These are phyloP conservation scores for Inonotus obliquus DNA, from an alignment of 1,284 basidiomycete species.

Conservation along the genomic window DNA sequence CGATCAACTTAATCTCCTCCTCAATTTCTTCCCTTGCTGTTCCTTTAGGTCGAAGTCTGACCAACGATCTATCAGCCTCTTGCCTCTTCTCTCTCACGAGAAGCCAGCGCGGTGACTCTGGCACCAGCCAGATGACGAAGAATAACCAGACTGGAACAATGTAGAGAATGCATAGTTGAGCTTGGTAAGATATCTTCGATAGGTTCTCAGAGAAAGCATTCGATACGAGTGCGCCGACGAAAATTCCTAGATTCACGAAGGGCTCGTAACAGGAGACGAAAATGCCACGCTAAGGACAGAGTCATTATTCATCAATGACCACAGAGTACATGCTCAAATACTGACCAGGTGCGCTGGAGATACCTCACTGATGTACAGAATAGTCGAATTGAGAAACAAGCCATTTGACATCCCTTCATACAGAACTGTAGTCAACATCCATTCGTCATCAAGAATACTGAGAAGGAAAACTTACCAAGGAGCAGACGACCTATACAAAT, in stretches of 20 bases:
- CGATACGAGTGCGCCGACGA: conserved; percentile 19
- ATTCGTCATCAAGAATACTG: not conserved
- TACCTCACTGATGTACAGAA: conserved; percentile 20
- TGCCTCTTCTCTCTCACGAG: conserved; percentile 12
- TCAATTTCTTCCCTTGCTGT: conserved; percentile 15
- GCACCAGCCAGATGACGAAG: conserved; percentile 18
- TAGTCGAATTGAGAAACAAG: conserved; percentile 20
- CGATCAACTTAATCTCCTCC: conserved; percentile 17
- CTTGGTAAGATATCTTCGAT: conserved; percentile 19
- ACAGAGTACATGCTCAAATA: not conserved
- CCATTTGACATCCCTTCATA: conserved; percentile 19
- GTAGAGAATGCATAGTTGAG: conserved; percentile 19
- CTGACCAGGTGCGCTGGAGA: conserved; percentile 16
- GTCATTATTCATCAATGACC: not conserved
- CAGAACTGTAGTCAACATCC: not conserved
- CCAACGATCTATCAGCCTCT: conserved; percentile 14
- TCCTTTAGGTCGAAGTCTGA: conserved; percentile 14
- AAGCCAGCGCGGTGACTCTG: conserved; percentile 22
- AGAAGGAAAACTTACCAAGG: conserved; percentile 10
- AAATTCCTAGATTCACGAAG: conserved; percentile 17
- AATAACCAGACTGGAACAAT: conserved; percentile 18
- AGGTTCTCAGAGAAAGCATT: conserved; percentile 20
- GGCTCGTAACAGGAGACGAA: conserved; percentile 20
- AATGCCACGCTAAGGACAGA: conserved; percentile 10
- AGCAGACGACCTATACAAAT: conserved; percentile 19